A percentile compares a stretch with the other conserved stretches of the same genome.
Evolutionary conservation across 73 alveolate genomes (phyloP).

Genomic region (Paramecium sonneborni): DNA sequence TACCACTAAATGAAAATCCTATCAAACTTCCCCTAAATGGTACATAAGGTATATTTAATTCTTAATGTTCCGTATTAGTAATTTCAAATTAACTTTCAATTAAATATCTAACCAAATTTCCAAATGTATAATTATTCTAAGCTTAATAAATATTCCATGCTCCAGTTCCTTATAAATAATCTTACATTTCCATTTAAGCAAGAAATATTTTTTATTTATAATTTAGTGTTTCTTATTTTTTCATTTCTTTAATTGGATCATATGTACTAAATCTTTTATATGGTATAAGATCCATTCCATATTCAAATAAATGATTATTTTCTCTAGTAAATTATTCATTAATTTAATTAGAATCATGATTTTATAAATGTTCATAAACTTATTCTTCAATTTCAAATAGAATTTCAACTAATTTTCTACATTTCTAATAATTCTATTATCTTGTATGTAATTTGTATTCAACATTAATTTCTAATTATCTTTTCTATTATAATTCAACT

Average conservation of each 20-base stretch:
- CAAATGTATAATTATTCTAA: constrained; percentile 54
- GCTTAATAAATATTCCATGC: constrained; percentile 74
- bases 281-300: constrained; percentile 66
- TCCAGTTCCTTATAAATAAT: constrained; percentile 76
- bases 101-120: constrained; percentile 51
- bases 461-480: constrained; percentile 63
- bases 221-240: constrained; percentile 40
- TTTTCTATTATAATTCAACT: constrained; percentile 29
- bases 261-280: constrained; percentile 59
- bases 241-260: constrained; percentile 60
- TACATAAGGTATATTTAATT: constrained; percentile 56
- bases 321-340: constrained; percentile 91
- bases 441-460: constrained; percentile 70
- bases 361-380: constrained; percentile 90
- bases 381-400: constrained; percentile 94
- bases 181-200: constrained; percentile 74
- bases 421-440: constrained; percentile 74
- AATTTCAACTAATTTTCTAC: constrained; percentile 78
- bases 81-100: constrained; percentile 47
- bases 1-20: constrained; percentile 95
- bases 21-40: constrained; percentile 86
- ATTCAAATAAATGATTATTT: constrained; percentile 87
- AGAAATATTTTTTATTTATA: constrained; percentile 65
- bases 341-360: constrained; percentile 88
- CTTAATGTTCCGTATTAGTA: not conserved